These are phyloP conservation scores for Tricholoma bakamatsutake DNA, from an alignment of 768 basidiomycete species.

Conservation along the genomic window DNA sequence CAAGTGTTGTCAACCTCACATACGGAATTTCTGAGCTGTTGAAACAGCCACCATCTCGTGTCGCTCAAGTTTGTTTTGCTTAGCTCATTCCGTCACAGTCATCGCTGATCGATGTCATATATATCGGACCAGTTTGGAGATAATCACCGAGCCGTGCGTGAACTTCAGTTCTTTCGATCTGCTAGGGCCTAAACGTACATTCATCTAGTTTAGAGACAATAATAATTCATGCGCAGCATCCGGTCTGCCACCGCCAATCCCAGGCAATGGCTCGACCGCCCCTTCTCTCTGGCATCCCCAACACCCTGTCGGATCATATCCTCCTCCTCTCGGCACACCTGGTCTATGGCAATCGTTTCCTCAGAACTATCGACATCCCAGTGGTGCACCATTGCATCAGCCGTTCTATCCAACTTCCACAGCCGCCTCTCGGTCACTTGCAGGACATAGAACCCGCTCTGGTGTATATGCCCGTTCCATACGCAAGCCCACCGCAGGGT, in stretches of 20 bases:
- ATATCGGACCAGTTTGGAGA: not conserved
- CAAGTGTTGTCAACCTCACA: not conserved
- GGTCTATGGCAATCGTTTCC: slow-evolving; percentile 4
- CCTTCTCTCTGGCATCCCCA: not conserved
- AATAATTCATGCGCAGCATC: not conserved
- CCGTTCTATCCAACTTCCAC: slow-evolving; percentile 5
- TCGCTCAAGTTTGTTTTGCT: not conserved
- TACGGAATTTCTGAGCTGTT: not conserved
- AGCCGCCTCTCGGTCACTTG: slow-evolving; percentile 2
- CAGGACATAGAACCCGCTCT: not conserved
- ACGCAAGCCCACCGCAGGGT: not conserved
- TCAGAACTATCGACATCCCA: slow-evolving; percentile 7
- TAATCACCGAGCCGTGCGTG: not conserved
- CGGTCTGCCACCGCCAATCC: not conserved
- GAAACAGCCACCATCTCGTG: not conserved
- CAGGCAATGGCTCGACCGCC: not conserved
- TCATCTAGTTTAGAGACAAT: not conserved
- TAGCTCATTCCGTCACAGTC: not conserved
- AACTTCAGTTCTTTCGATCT: not conserved
- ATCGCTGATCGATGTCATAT: not conserved
- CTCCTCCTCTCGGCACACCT: slow-evolving; percentile 17
- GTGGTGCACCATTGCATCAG: slow-evolving; percentile 1
- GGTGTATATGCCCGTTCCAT: not conserved
- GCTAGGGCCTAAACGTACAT: not conserved
- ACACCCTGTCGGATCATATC: slow-evolving; percentile 4